Conservation (phyloP, 164 flowering plant species). For the Macadamia tetraphylla region DNA sequence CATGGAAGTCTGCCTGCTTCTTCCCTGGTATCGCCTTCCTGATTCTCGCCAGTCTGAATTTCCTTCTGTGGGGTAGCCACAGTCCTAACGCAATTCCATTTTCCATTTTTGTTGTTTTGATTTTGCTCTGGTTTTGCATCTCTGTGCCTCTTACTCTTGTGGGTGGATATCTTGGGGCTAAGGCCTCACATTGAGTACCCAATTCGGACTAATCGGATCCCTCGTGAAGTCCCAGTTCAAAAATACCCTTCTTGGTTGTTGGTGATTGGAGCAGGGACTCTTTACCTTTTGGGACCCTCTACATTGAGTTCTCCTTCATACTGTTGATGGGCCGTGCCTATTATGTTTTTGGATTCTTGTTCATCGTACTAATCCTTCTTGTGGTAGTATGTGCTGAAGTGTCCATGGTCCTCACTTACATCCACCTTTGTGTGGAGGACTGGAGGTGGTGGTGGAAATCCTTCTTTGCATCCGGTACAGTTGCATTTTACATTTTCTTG, state of each 20-base stretch:
- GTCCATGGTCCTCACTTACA: conserved; percentile 24
- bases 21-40: conserved; percentile 59
- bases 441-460: conserved; percentile 33
- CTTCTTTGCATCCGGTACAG: conserved; percentile 24
- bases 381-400: conserved; percentile 27
- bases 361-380: conserved; percentile 18
- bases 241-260: conserved; percentile 22
- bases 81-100: conserved; percentile 69
- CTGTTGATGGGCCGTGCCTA: conserved; percentile 23
- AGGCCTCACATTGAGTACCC: conserved; percentile 19
- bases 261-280: conserved; percentile 23
- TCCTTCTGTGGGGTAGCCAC: conserved; percentile 53
- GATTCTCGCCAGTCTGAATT: conserved; percentile 43
- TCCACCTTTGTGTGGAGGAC: conserved; percentile 27
- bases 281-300: conserved; percentile 19
- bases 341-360: conserved; percentile 24
- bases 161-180: conserved; percentile 18
- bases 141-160: conserved; percentile 20
- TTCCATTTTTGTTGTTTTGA: conserved; percentile 37
- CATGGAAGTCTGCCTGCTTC: conserved; percentile 51
- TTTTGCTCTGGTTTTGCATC: conserved; percentile 59
- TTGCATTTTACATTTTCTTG: conserved; percentile 21
- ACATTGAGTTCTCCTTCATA: conserved; percentile 25
- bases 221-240: conserved; percentile 19
- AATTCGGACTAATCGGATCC: conserved; percentile 21